These are phyloP conservation scores for Dothiorella sarmentorum DNA, from an alignment of 2,329 filamentous ascomycete species.

Conservation along the genomic window DNA sequence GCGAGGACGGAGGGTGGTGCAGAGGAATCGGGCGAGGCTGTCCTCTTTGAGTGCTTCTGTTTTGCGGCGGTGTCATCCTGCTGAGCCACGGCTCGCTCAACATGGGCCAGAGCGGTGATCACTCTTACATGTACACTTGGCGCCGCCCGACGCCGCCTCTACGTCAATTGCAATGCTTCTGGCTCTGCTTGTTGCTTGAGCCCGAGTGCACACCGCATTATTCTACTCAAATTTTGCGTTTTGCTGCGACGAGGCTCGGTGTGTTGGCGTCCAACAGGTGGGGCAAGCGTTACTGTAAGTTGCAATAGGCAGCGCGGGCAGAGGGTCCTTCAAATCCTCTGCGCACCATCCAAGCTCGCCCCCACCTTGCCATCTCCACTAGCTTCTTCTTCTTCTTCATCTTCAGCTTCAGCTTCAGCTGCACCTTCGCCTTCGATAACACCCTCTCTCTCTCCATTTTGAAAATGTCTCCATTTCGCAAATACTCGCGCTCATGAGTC, in stretches of 20 bases:
- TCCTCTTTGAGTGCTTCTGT: constrained; percentile 10
- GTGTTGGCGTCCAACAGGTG: background rate
- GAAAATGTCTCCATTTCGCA: too few species aligned
- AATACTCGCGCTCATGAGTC: too few species aligned
- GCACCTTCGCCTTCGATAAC: too few species aligned
- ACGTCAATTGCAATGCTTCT: background rate
- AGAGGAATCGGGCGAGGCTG: background rate
- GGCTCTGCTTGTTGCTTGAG: background rate
- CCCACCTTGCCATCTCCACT: too few species aligned
- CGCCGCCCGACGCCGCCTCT: background rate
- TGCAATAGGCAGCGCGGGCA: too few species aligned
- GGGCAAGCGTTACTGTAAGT: background rate
- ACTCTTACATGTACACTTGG: constrained; percentile 13
- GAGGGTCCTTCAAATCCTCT: too few species aligned
- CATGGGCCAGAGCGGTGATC: constrained; percentile 7
- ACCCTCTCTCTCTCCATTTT: too few species aligned
- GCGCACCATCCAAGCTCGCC: too few species aligned
- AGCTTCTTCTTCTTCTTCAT: too few species aligned
- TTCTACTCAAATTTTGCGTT: too few species aligned
- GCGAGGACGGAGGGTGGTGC: background rate
- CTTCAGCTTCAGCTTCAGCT: too few species aligned
- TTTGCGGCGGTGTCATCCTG: constrained; percentile 14
- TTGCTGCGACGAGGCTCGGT: background rate
- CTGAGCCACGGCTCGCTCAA: constrained; percentile 16
- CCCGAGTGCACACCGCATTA: too few species aligned